Base-by-base conservation (phyloP, 306 rosid genomes). In the Betula pendula region DNA sequence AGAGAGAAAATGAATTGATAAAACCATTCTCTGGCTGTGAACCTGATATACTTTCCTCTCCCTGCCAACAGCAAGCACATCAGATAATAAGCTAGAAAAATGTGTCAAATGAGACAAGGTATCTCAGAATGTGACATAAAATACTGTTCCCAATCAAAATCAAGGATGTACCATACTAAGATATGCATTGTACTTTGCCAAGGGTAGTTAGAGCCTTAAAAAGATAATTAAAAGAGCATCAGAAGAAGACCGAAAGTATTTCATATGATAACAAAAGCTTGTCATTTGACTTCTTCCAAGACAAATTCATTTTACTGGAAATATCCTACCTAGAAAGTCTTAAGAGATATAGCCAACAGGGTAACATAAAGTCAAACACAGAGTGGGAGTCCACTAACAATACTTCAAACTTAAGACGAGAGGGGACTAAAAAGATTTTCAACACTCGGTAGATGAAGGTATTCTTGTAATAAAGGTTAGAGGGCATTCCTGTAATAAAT, bases 21-120 rank as follows among this genome's bases (percentile, higher is more conserved):
- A 80, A 85, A 77, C 96, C 91, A 72, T 90, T 95, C 80, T 92
- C 97, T 10, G 83, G 71, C 75, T 79, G 89, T 2, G 90, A 83
- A 76, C 89, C 45, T 25, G 90, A 71, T 75, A 86, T 75, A 58
- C 72, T 79, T 14, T 79, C 76, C 74, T 89, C 91, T 77, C 87
- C 98, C 97, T 89, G 87, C 55, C 67, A 70, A 75, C 50, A 80
- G 38, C 73, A 78, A 82, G 47, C 44, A 76, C 62, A 75, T 74
- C 77, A 78, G 56, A 72, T 49, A 19, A 77, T 31, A 47, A 22
- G 72, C 74, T 58, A 76, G 68, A 68, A 35, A 75, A 40, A 71
- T 38, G 69, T 44, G 38, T 66, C 52, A 75, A 76, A 82, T 53
- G 48, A 42, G 55, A 72, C 15, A 8, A 72, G 49, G 71, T 60